Percentiles rank a stretch among this genome's conserved stretches.
Conservation (phyloP, 495 filamentous ascomycete species). For the Aspergillus conjunctus region DNA sequence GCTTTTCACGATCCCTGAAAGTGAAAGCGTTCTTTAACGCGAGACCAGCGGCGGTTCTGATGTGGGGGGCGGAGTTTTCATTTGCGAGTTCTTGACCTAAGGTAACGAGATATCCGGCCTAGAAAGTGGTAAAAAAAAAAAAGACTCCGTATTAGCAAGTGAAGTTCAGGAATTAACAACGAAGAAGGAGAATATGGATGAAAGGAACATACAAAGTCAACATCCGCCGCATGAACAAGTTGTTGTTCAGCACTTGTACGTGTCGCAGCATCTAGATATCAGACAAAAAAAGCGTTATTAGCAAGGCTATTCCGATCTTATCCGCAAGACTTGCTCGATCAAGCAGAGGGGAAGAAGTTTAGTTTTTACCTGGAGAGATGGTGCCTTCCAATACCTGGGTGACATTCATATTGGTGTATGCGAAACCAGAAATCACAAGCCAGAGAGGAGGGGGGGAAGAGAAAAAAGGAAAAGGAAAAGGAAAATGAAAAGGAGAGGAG, state of each 20-base stretch:
- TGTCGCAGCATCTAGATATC: constrained; percentile 73
- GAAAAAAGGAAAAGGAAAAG: constrained; percentile 33
- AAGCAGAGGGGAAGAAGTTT: constrained; percentile 13
- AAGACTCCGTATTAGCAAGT: constrained; percentile 26
- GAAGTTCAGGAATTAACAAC: background rate
- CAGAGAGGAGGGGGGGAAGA: constrained; percentile 28
- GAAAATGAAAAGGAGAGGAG: constrained; percentile 17
- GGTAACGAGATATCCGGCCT: constrained; percentile 89
- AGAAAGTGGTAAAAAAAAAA: constrained; percentile 21
- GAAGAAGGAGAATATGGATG: constrained; percentile 1
- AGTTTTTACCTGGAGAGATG: constrained; percentile 77
- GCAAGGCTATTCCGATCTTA: constrained; percentile 13
- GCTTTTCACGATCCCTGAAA: constrained; percentile 81
- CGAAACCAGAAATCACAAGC: constrained; percentile 29
- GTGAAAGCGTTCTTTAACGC: constrained; percentile 97
- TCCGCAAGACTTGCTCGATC: background rate
- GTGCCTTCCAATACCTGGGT: constrained; percentile 89
- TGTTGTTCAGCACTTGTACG: constrained; percentile 92
- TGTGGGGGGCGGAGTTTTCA: constrained; percentile 76
- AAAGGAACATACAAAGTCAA: constrained; percentile 80
- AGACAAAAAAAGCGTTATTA: constrained; percentile 31
- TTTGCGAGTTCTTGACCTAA: constrained; percentile 92
- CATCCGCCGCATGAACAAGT: constrained; percentile 85
- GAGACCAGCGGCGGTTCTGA: constrained; percentile 90
- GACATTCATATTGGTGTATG: constrained; percentile 65